phyloP scores from a whole-genome alignment of 495 filamentous ascomycete genomes.

The Apiosordaria backusii region DNA sequence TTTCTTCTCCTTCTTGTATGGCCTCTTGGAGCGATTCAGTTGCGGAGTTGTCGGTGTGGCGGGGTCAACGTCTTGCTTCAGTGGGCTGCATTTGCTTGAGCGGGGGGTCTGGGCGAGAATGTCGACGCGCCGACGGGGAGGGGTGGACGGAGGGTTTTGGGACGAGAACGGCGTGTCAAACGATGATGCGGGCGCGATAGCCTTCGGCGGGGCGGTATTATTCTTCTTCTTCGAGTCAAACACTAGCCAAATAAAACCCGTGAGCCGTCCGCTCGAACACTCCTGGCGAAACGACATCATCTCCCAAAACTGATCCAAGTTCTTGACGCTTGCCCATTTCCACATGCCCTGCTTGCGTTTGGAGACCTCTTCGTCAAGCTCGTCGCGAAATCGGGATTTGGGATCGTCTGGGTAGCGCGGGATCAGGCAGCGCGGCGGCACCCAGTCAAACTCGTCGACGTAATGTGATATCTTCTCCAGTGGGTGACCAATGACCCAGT shows the following conservation, averaged over 20 bases:
- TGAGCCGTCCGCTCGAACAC: conserved; percentile 83
- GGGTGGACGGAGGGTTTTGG: conserved; percentile 29
- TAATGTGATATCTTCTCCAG: conserved; percentile 60
- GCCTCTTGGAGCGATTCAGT: conserved; percentile 17
- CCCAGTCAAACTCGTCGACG: conserved; percentile 53
- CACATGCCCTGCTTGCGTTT: conserved; percentile 50
- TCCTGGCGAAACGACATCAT: conserved; percentile 97
- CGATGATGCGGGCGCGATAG: conserved; percentile 24
- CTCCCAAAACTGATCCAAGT: conserved; percentile 93
- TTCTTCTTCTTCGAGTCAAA: conserved; percentile 50
- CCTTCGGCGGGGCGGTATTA: neutral
- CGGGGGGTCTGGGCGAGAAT: conserved; percentile 19
- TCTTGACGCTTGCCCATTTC: conserved; percentile 76
- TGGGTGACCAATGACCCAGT: conserved; percentile 56
- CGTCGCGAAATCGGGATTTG: conserved; percentile 85
- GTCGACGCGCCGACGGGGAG: conserved; percentile 29
- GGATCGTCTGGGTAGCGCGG: conserved; percentile 94
- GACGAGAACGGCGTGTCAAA: conserved; percentile 23
- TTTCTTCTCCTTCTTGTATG: conserved; percentile 27
- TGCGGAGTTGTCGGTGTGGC: conserved; percentile 11
- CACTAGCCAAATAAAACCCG: conserved; percentile 92
- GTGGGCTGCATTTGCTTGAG: conserved; percentile 20
- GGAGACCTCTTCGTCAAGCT: conserved; percentile 68
- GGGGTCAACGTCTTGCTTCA: conserved; percentile 17
- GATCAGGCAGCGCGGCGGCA: conserved; percentile 80